Base-by-base conservation (phyloP, 148 eudicot species). In the Drosera capensis region DNA sequence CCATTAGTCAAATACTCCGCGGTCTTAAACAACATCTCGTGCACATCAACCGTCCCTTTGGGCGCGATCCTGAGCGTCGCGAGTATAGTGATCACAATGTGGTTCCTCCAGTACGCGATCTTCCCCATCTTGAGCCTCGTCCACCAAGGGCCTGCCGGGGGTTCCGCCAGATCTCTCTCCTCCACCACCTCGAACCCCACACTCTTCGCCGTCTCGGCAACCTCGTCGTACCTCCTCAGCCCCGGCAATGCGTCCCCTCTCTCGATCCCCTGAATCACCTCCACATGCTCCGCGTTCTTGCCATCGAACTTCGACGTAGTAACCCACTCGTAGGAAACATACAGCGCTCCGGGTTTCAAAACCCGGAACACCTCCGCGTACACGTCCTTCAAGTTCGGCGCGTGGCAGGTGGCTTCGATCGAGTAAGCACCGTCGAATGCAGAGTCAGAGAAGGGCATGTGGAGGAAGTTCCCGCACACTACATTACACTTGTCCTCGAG, bases 111-210 rank as follows among this genome's bases (percentile, higher is more conserved):
- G 49, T 73, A 73, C 0, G 79, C 74, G 1, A 73, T 25, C 45
- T 62, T 39, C 2, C 79, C 79, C 79, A 73, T 73, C 63, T 73
- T 73, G 19, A 73, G 48, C 48, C 79, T 51, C 2, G 53, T 52
- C 79, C 79, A 73, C 79, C 79, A 73, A 7, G 79, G 68, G 24
- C n/a, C 1, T 1, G 79, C 56, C 8, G 74, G 79, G 5, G 79
- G 66, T 25, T 30, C 7, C 2, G 79, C 75, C 25, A 73, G 54
- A 55, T 73, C 79, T 34, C 20, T 47, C 51, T 73, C 79, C 2
- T 30, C 17, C 7, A 73, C 56, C 0, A 73, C 66, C 49, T 73
- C 71, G 8, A 73, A 73, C 22, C 79, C 79, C 0, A 73, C 79
- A 6, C 43, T 51, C 62, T 39, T 48, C 5, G 79, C 79, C 16